phyloP scores from a whole-genome alignment of 768 basidiomycete species.

The Leccinum broughii region DNA sequence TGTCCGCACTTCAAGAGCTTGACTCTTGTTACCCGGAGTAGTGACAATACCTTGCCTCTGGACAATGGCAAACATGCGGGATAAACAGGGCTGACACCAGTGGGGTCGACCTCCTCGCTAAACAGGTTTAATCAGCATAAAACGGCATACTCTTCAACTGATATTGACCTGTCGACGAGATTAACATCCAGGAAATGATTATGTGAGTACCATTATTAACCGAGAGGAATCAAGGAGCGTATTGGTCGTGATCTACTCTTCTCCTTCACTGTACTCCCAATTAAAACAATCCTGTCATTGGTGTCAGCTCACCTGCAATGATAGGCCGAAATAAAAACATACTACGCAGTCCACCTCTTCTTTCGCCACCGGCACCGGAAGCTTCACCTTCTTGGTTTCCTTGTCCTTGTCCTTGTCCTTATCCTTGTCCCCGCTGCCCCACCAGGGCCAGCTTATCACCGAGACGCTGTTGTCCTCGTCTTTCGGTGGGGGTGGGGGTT shows the following conservation, averaged over 20 bases:
- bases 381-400: constrained; percentile 19
- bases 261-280: constrained; percentile 61
- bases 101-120: not conserved
- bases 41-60: not conserved
- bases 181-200: not conserved
- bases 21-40: no score
- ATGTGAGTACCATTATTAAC: not conserved
- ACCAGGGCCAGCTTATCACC: constrained; percentile 26
- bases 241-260: constrained; percentile 6
- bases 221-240: not conserved
- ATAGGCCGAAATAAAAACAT: constrained; percentile 26
- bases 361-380: constrained; percentile 47
- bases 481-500: constrained; percentile 13
- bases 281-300: constrained; percentile 62
- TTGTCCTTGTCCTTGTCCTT: constrained; percentile 28
- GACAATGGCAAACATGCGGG: not conserved
- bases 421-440: constrained; percentile 35
- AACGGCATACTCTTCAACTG: not conserved
- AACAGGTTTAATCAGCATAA: not conserved
- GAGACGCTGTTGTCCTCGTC: constrained; percentile 8
- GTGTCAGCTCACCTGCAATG: not conserved
- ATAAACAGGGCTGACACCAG: not conserved
- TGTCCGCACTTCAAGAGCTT: not conserved
- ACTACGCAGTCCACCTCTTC: constrained; percentile 69
- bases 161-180: not conserved